Base-by-base conservation (phyloP, 257 asterid species). In the Cynanchum wilfordii region DNA sequence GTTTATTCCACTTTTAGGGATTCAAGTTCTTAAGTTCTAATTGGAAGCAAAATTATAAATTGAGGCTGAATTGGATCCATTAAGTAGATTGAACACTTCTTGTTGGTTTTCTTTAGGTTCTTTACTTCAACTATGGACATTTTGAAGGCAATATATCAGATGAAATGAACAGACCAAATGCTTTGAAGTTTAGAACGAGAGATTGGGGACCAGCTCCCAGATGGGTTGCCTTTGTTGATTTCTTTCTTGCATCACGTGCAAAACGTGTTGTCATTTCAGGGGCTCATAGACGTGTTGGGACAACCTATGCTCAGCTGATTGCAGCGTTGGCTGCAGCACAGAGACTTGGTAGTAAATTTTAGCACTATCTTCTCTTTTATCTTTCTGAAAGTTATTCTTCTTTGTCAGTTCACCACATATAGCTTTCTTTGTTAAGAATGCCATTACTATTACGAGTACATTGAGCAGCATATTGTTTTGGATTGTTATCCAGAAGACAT, bases 191-290 rank as follows among this genome's bases (percentile, higher is more conserved):
- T 79, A 86, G 97, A 83, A 79, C 60, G 5, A 86, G 77, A 79
- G 99, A 95, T 80, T 95, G 99, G 98, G 99, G 99, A 8, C 93
- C 98, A 65, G 98, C 97, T 36, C 99, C 99, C 44, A 86, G 98
- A 83, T 95, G 99, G 99, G 99, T 89, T 69, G 99, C 99, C 64
- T 90, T 95, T 77, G 97, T 92, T 24, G 99, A 95, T 81, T 95
- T 95, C 87, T 95, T 95, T 68, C 97, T 95, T 2, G 96, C 99
- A 30, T 82, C 99, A 36, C 92, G 92, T 9, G 92, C 94, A 51
- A 92, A 86, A 75, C 89, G 90, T 72, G 94, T 90, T 27, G 89
- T 91, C 36, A 67, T 94, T 55, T 83, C 99, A 10, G 99, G 98
- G 70, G 99, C 99, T 60, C 95, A 90, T 80, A 83, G 93, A 75